Percentiles rank a stretch among this genome's conserved stretches.
Evolutionary conservation across 371 early-diverging fungal species (phyloP).

Genomic region (Lichtheimia ramosa): DNA sequence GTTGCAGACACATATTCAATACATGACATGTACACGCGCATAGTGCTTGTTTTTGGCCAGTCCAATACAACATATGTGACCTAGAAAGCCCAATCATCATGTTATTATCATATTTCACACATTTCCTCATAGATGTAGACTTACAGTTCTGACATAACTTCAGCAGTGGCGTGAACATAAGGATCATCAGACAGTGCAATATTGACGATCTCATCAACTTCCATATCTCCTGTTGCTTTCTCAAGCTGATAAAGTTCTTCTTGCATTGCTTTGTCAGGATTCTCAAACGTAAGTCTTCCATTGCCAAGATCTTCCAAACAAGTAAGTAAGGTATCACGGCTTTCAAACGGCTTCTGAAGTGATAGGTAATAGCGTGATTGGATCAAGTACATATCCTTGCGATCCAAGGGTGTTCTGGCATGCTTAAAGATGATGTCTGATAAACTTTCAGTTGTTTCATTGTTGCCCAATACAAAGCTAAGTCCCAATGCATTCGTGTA

Average conservation of each 20-base stretch:
- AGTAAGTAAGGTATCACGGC: conserved; percentile 16
- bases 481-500: conserved; percentile 34
- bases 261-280: conserved; percentile 15
- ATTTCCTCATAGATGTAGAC: background rate
- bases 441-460: conserved; percentile 24
- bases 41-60: conserved; percentile 25
- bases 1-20: conserved; percentile 23
- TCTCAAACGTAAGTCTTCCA: conserved; percentile 11
- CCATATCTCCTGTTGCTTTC: conserved; percentile 13
- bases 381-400: conserved; percentile 35
- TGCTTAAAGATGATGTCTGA: conserved; percentile 29
- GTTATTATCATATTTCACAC: background rate
- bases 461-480: conserved; percentile 40
- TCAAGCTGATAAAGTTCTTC: conserved; percentile 16
- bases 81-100: conserved; percentile 8
- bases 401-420: conserved; percentile 32
- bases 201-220: conserved; percentile 16
- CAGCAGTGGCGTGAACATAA: conserved; percentile 25
- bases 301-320: conserved; percentile 34
- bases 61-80: conserved; percentile 37
- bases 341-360: conserved; percentile 35
- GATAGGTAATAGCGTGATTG: conserved; percentile 36
- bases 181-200: conserved; percentile 25
- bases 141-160: conserved; percentile 40
- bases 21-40: conserved; percentile 32